These are phyloP conservation scores for Fusarium dlaminii DNA, from an alignment of 2,329 filamentous ascomycete genomes.

Conservation along the genomic window DNA sequence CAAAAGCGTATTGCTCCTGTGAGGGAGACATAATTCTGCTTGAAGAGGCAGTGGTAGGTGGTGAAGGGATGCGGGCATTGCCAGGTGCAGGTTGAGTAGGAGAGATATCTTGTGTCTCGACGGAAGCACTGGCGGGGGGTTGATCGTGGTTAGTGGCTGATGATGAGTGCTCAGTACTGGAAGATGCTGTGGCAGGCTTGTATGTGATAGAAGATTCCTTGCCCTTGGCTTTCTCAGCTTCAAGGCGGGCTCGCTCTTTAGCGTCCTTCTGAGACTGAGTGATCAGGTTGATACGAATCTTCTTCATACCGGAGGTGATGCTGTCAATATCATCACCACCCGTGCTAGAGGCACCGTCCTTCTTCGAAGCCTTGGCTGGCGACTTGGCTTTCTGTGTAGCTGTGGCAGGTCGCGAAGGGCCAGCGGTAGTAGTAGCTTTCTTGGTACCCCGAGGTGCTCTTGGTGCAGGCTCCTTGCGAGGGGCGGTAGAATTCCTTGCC, in stretches of 20 bases:
- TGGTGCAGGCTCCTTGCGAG: conserved; percentile 54
- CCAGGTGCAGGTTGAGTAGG: conserved; percentile 19
- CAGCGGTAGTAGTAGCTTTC: conserved; percentile 45
- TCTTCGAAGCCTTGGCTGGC: conserved; percentile 15
- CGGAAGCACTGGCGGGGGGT: not conserved
- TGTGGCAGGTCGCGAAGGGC: conserved; percentile 18
- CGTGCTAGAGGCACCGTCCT: conserved; percentile 19
- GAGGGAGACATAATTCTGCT: conserved; percentile 40
- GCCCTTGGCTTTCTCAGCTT: conserved; percentile 30
- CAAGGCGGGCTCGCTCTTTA: conserved; percentile 50
- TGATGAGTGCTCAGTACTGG: not conserved
- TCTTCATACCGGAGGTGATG: conserved; percentile 68
- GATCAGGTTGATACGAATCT: conserved; percentile 69
- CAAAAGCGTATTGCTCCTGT: conserved; percentile 36
- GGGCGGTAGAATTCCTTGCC: conserved; percentile 58
- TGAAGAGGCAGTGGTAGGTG: conserved; percentile 39
- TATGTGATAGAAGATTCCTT: not conserved
- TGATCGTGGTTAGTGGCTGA: not conserved
- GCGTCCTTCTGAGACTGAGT: conserved; percentile 68
- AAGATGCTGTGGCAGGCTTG: not conserved
- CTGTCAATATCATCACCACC: conserved; percentile 58
- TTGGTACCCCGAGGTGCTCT: conserved; percentile 49
- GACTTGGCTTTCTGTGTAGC: conserved; percentile 22
- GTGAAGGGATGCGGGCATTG: conserved; percentile 23
- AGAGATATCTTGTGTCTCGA: conserved; percentile 8